Conservation (phyloP, 495 filamentous ascomycete genomes). For the Lepraria neglecta region DNA sequence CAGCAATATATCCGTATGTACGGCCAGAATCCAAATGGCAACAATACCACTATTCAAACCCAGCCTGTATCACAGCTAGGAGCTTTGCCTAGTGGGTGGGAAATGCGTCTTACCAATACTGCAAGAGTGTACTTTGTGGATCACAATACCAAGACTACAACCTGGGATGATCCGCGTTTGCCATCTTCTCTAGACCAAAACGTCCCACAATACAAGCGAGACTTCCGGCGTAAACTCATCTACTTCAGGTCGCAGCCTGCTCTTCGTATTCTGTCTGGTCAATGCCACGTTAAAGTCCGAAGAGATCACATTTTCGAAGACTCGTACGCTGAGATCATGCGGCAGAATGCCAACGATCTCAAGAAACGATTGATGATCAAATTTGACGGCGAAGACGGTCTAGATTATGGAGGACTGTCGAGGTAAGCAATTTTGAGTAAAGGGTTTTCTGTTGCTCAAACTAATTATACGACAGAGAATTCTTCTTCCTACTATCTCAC, state of each 20-base stretch:
- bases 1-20: constrained; percentile 99
- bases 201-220: constrained; percentile 98
- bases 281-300: constrained; percentile 97
- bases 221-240: constrained; percentile 95
- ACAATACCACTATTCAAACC: constrained; percentile 82
- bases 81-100: constrained; percentile 96
- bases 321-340: constrained; percentile 96
- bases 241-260: constrained; percentile 99
- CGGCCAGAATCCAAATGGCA: constrained; percentile 66
- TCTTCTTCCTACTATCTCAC: constrained; percentile 99
- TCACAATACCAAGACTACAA: constrained; percentile 99
- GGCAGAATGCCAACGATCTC: constrained; percentile 89
- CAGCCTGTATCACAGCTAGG: constrained; percentile 97
- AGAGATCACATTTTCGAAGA: constrained; percentile 97
- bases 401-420: constrained; percentile 97
- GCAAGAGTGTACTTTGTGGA: constrained; percentile 98
- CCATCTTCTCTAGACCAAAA: constrained; percentile 97
- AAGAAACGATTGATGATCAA: constrained; percentile 99
- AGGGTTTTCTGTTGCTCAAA: neutral
- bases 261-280: constrained; percentile 86
- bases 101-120: constrained; percentile 98
- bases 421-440: constrained; percentile 41
- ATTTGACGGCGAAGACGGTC: constrained; percentile 95
- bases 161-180: constrained; percentile 96
- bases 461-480: constrained; percentile 61